Evolutionary conservation across 768 basidiomycete species (phyloP).

Genomic region (Amanita rimosa): DNA sequence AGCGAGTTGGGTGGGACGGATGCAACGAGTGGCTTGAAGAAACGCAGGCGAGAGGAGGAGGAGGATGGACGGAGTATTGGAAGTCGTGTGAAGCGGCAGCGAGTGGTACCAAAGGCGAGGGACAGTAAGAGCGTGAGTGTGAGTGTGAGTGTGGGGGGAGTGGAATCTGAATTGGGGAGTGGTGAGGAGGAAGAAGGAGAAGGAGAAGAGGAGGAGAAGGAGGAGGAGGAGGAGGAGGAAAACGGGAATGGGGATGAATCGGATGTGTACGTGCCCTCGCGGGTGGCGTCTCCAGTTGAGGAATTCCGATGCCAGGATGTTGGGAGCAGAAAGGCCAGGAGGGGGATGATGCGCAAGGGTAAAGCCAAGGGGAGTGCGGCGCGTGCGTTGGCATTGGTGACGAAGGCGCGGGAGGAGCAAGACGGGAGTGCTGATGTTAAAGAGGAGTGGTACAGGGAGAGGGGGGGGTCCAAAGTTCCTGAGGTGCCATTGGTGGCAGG

Average conservation of each 20-base stretch:
- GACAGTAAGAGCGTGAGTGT: no score
- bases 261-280: slow-evolving; percentile 19
- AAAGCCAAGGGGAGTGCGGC: slow-evolving; percentile 25
- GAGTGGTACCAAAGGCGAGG: not conserved
- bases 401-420: slow-evolving; percentile 11
- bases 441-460: slow-evolving; percentile 15
- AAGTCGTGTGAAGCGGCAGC: slow-evolving; percentile 1
- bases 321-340: slow-evolving; percentile 5
- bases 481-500: no score
- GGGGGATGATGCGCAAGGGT: slow-evolving; percentile 13
- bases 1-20: no score
- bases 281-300: slow-evolving; percentile 11
- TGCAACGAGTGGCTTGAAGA: not conserved
- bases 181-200: slow-evolving; percentile 10
- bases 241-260: no score
- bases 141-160: no score
- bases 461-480: no score
- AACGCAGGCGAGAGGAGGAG: not conserved
- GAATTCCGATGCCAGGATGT: not conserved
- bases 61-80: not conserved
- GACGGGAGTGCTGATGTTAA: no score
- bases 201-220: no score
- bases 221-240: no score
- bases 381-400: slow-evolving; percentile 20
- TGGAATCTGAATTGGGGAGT: not conserved